phyloP scores from a whole-genome alignment of 2,329 filamentous ascomycete species.

The Colletotrichum sp. region DNA sequence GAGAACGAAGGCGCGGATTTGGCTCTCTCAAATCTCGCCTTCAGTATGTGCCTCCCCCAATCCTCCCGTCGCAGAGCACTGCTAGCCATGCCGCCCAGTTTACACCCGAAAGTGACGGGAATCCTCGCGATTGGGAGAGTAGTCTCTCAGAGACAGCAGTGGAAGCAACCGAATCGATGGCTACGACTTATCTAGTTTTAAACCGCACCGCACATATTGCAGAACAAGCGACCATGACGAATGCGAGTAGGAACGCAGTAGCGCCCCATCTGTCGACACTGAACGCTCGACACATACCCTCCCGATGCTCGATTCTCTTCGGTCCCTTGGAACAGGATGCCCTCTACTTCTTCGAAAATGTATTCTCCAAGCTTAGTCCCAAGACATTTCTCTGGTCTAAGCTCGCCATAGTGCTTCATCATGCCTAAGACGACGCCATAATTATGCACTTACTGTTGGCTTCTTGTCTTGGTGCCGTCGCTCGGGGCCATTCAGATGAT shows the following conservation, averaged over 20 bases:
- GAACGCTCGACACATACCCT: not conserved
- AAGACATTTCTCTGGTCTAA: not conserved
- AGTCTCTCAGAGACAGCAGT: not conserved
- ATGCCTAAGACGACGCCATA: not conserved
- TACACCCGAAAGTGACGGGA: not conserved
- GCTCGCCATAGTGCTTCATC: not conserved
- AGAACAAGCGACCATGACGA: not conserved
- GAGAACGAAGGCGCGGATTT: not conserved
- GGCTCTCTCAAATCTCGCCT: not conserved
- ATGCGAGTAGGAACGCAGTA: not conserved
- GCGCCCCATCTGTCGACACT: not conserved
- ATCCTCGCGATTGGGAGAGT: rapidly evolving
- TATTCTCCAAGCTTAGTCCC: not conserved
- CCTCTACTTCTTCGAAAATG: not conserved
- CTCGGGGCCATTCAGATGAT: not conserved
- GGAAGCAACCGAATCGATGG: not conserved
- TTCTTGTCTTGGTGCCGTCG: not conserved
- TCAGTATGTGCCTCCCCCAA: not conserved
- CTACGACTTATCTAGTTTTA: not conserved
- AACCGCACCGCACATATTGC: not conserved
- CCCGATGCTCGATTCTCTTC: not conserved
- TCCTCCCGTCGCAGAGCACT: not conserved
- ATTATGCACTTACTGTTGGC: not conserved
- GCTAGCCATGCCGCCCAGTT: rapidly evolving
- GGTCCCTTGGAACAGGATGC: not conserved